phyloP scores from a whole-genome alignment of 2,329 filamentous ascomycete genomes.

The Fusarium euwallaceae region DNA sequence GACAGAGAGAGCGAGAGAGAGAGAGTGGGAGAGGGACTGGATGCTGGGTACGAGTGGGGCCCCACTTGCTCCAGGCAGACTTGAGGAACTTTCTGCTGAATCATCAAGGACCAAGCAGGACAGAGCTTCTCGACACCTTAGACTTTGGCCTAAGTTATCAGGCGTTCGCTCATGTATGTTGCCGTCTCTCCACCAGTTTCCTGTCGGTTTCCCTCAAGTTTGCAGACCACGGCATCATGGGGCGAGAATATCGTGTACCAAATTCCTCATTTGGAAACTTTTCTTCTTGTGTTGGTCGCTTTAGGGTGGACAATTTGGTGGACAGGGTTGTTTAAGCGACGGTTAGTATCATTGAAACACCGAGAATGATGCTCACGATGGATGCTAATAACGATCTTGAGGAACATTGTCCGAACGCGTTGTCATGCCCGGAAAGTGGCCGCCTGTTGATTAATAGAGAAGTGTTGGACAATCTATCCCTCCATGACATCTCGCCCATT shows the following conservation, averaged over 20 bases:
- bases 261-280: not conserved
- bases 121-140: constrained; percentile 6
- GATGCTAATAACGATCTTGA: not conserved
- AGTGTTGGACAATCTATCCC: not conserved
- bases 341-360: not conserved
- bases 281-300: not conserved
- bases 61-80: not conserved
- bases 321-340: not conserved
- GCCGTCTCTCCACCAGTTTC: not conserved
- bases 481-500: not conserved
- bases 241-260: not conserved
- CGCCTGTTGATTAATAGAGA: not conserved
- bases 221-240: not conserved
- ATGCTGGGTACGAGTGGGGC: not conserved
- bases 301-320: not conserved
- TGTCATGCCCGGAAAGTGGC: too few relatives aligned
- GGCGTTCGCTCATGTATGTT: constrained; percentile 14
- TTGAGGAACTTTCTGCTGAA: constrained; percentile 7
- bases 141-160: constrained; percentile 22
- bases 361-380: not conserved
- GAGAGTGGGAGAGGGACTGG: not conserved
- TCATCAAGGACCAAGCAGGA: constrained; percentile 4
- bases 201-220: not conserved
- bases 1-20: not conserved
- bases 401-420: not conserved